Base-by-base conservation (phyloP, 2,329 filamentous ascomycete species). In the Colletotrichum sp. region DNA sequence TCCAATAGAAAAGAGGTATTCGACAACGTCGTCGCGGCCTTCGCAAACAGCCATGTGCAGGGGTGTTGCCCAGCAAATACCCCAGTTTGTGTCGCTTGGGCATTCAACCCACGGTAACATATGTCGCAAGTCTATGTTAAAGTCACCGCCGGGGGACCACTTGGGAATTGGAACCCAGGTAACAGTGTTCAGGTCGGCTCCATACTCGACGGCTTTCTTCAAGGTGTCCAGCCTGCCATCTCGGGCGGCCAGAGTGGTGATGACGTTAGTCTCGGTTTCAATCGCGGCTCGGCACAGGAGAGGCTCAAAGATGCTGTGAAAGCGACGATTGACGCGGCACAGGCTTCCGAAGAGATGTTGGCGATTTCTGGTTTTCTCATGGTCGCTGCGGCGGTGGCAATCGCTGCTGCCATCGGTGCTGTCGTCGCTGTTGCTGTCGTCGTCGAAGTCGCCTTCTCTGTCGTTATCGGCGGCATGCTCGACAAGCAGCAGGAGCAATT, bases 311-410 rank as follows among this genome's bases (percentile, higher is more conserved):
- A 47, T 21, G 6, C 3, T 21, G 43, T 47, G 43, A 1, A 47
- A 47, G 11, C 43, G 18, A 47, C 43, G 18, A 0, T 47, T 47
- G 18, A 47, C 18, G 12, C 43, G 18, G 0, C 0, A 1, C 38
- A 47, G 38, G 38, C 36, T 43, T 0, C 36, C 0, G 18, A 47
- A n/a, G 1, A 47, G 18, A n/a, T 47, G 38, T 12, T 47, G 38
- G 0, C 38, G 38, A 0, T 0, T n/a, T n/a, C 1, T 47, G 5
- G 5, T 7, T 7, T 12, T n/a, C 1, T 0, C 38, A 47, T 47
- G 12, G 16, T 43, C 34, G 34, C 3, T 16, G 36, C 18, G 0
- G 36, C 18, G 36, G 36, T 38, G 36, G 16, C 16, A 8, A 38
- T 38, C 16, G 36, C 36, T 38, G 0, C 4, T 8, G 36, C 36